Conservation (phyloP, 1,284 basidiomycete species). For the Microbotryomycetes sp. region DNA sequence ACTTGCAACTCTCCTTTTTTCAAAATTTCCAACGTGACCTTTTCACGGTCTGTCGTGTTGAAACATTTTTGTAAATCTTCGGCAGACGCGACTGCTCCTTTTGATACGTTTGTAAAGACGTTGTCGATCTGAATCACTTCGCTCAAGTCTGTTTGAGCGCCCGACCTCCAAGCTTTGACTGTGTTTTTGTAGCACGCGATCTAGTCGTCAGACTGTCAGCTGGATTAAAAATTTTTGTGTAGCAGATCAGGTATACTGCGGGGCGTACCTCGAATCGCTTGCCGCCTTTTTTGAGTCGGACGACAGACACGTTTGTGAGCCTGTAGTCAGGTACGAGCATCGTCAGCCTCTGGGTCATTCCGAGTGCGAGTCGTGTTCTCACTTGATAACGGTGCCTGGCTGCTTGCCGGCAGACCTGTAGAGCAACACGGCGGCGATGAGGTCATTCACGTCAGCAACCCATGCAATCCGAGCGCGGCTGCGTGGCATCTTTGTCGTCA, state of each 20-base stretch:
- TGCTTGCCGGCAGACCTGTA: conserved; percentile 51
- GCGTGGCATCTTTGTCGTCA: too few relatives aligned
- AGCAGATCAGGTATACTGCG: too few relatives aligned
- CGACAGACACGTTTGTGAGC: conserved; percentile 92
- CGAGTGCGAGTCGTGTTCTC: background rate
- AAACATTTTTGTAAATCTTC: conserved; percentile 90
- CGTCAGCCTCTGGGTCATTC: conserved; percentile 4
- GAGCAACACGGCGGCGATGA: background rate
- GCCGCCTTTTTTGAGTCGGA: conserved; percentile 89
- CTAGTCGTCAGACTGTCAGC: conserved; percentile 48
- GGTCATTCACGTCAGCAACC: background rate
- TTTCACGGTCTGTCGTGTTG: conserved; percentile 61
- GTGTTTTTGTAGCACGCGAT: conserved; percentile 99
- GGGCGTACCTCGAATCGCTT: conserved; percentile 84
- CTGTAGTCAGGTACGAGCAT: conserved; percentile 44
- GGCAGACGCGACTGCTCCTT: conserved; percentile 83
- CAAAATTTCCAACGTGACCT: conserved; percentile 85
- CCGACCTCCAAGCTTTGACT: conserved; percentile 89
- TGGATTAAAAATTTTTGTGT: too few relatives aligned
- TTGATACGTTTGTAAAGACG: conserved; percentile 93
- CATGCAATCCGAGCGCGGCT: too few relatives aligned
- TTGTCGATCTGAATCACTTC: conserved; percentile 96
- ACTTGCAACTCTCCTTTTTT: conserved; percentile 96
- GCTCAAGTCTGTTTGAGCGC: conserved; percentile 87
- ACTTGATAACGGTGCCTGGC: conserved; percentile 83